These are phyloP conservation scores for Plenodomus tracheiphilus DNA, from an alignment of 2,329 filamentous ascomycete genomes.

Conservation along the genomic window DNA sequence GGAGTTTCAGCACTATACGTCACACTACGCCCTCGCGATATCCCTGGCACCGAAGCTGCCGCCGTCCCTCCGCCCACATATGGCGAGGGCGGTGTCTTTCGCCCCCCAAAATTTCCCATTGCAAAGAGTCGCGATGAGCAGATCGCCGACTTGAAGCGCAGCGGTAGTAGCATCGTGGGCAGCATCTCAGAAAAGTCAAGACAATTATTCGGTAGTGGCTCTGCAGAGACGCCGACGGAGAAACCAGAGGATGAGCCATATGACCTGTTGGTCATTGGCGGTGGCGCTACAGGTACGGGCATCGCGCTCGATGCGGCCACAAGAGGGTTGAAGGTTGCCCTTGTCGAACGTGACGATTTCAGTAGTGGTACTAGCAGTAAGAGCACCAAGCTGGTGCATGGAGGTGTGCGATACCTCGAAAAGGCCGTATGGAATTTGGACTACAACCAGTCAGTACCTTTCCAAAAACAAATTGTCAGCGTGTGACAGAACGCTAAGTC, in stretches of 20 bases:
- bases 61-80: slow-evolving; percentile 72
- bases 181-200: slow-evolving; percentile 45
- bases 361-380: slow-evolving; percentile 81
- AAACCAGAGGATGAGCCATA: slow-evolving; percentile 60
- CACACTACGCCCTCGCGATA: slow-evolving; percentile 70
- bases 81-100: slow-evolving; percentile 69
- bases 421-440: slow-evolving; percentile 86
- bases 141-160: slow-evolving; percentile 61
- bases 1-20: slow-evolving; percentile 63
- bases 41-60: slow-evolving; percentile 69
- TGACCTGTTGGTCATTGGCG: slow-evolving; percentile 78
- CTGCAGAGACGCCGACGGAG: slow-evolving; percentile 25
- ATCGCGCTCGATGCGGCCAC: slow-evolving; percentile 82
- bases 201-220: slow-evolving; percentile 43
- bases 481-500: not conserved
- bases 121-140: slow-evolving; percentile 67
- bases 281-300: slow-evolving; percentile 76
- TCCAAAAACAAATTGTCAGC: not conserved
- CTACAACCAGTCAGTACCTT: slow-evolving; percentile 68
- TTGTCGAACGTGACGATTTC: slow-evolving; percentile 84
- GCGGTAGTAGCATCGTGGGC: slow-evolving; percentile 51
- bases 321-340: slow-evolving; percentile 75
- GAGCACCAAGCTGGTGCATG: slow-evolving; percentile 85
- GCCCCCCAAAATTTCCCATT: slow-evolving; percentile 66
- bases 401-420: slow-evolving; percentile 81